Evolutionary conservation across 495 filamentous ascomycete species (phyloP), one percentile per base, ranked within the genome.

Genomic region (Hypoxylon lienhwacheense): DNA sequence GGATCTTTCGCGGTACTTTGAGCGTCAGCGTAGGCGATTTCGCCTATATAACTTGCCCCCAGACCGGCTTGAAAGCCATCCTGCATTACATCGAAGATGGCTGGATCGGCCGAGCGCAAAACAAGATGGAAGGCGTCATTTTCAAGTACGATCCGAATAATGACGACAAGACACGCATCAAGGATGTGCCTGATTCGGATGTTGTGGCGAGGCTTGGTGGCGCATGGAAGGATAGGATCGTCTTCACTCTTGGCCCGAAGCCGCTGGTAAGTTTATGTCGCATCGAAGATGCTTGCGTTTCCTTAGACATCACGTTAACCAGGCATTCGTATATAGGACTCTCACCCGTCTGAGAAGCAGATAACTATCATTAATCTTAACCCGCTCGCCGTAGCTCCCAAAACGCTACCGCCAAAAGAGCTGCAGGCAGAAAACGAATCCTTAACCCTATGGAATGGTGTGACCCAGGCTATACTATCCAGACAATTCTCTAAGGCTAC

Each of bases 71-170:
- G 59, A 97, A 97, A 67, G 85, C 85, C 3, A 96, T 98, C 45
- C 70, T 98, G 12, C 85, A 91, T 51, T 98, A 98, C 68, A 68
- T 90, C 39, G 92, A 97, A 58, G 95, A 98, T 43, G 89, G 90
- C 24, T 98, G 95, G 92, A 79, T 97, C 6, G 89, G 90, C 33
- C 88, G 88, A 47, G 81, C 90, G 25, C 91, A 95, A 53, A 92
- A 97, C 67, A 88, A 85, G 66, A 83, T 98, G 5, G 87, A 96
- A 44, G 93, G 93, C 12, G 85, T 97, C 19, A 78, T 97, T 42
- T 98, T 93, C 73, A 84, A 81, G 32, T 96, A 95, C 59, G 85
- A 92, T 50, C 87, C 89, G 0, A 79, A 82, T 12, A 89, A 88
- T 15, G 91, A 97, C 61, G 83, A 82, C 53, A 87, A 82, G 62